These are phyloP conservation scores for Acmispon strigosus DNA, from an alignment of 306 rosid genomes.

Conservation along the genomic window DNA sequence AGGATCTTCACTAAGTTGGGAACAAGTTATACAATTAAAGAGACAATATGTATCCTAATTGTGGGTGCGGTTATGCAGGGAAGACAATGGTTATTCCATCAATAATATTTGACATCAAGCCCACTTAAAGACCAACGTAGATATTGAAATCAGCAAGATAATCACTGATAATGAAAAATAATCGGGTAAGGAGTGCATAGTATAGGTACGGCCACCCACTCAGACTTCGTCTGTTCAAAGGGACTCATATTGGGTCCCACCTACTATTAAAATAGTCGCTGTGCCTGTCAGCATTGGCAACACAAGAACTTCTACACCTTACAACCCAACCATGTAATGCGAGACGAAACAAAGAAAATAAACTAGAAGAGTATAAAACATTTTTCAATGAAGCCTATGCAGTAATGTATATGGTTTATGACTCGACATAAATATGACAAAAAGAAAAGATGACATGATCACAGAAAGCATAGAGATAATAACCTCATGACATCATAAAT, in stretches of 20 bases:
- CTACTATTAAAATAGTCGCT: neutral
- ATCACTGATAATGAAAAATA: neutral
- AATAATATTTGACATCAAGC: neutral
- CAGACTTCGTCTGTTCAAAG: neutral
- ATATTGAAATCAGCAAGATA: neutral
- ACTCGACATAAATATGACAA: neutral
- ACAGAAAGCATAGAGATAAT: constrained; percentile 25
- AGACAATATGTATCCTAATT: neutral
- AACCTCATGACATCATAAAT: constrained; percentile 91
- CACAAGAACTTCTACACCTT: neutral
- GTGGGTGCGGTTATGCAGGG: neutral
- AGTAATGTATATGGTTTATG: neutral
- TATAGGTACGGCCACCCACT: neutral
- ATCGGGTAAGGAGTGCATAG: neutral
- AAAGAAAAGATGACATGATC: neutral
- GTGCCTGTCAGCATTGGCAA: neutral
- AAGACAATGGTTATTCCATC: neutral
- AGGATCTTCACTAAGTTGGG: constrained; percentile 12
- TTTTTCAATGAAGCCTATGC: neutral
- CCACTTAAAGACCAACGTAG: neutral
- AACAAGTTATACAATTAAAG: constrained; percentile 11
- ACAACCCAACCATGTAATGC: neutral
- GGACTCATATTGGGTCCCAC: neutral
- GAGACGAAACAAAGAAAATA: neutral
- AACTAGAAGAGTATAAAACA: neutral